A percentile compares a stretch with the other conserved stretches of the same genome.
phyloP scores from a whole-genome alignment of 306 rosid species.

The Dryas alaskensis region DNA sequence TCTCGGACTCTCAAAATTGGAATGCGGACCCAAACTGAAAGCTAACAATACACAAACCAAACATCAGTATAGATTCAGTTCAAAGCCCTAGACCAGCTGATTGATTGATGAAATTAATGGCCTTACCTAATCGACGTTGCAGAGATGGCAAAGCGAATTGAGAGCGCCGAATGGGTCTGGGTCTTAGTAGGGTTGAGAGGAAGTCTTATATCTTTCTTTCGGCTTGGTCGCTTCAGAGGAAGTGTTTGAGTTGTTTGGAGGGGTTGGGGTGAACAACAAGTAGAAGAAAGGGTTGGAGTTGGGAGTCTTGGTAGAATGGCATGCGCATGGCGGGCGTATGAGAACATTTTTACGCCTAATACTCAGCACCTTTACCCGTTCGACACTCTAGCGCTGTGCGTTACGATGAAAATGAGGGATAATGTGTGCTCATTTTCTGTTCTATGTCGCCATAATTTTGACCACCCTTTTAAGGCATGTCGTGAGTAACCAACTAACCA shows the following conservation, averaged over 20 bases:
- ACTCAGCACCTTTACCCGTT: neutral
- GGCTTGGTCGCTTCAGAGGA: neutral
- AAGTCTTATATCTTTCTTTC: too few species aligned
- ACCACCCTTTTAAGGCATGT: neutral
- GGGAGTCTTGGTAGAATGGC: neutral
- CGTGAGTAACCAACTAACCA: too few species aligned
- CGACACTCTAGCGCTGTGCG: neutral
- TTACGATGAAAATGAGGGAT: neutral
- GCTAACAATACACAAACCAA: neutral
- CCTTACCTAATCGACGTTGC: neutral
- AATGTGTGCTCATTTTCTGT: slow-evolving; percentile 25
- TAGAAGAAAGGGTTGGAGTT: neutral
- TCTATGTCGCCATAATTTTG: slow-evolving; percentile 24
- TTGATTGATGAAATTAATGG: neutral
- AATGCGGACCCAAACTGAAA: too few species aligned
- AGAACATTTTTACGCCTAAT: slow-evolving; percentile 28
- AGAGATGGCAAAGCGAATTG: neutral
- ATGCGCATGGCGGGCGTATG: slow-evolving; percentile 31
- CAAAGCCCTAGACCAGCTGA: too few species aligned
- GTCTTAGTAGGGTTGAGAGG: too few species aligned
- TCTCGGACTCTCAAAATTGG: too few species aligned
- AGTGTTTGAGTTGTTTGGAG: too few species aligned
- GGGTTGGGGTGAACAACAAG: neutral
- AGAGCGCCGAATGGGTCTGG: neutral
- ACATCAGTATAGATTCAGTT: neutral